Base-by-base conservation (phyloP, 768 basidiomycete genomes). In the Phylloporus sp. region DNA sequence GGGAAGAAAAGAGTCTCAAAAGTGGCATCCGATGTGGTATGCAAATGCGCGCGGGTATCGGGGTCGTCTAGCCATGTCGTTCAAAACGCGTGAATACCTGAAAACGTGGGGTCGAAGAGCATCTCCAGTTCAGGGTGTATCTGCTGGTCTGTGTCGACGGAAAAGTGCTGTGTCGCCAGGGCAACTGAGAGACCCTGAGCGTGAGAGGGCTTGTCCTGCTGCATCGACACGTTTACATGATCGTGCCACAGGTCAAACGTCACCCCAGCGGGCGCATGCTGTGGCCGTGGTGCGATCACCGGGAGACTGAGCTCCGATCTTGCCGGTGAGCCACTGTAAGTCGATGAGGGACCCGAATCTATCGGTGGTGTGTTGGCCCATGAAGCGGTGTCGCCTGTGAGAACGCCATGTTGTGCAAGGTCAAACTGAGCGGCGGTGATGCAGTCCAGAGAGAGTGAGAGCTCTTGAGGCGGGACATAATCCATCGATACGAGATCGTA, bases 261-360 rank as follows among this genome's bases (percentile, higher is more conserved):
- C 7, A 43, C 2, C 0, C 40, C 47, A 0, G 26, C 42, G 6
- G 51, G 32, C 2, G 36, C 49, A 12, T 58, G 59, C 31, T 67
- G 65, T 2, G 63, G 66, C 20, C 57, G 62, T 1, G 67, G 70
- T 16, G 69, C 70, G 16, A 58, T 22, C 18, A 71, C 24, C 0
- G 68, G 68, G 0, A 70, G 54, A 13, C 57, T 45, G 42, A 57
- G 58, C 13, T 72, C 69, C 3, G 70, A 64, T 0, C 54, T 68
- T 0, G 69, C 61, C 0, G 76, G 74, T 0, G 77, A 78, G 2
- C 73, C 73, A 0, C 74, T 72, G 58, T 77, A 78, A 6, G 68
- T 63, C 2, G 77, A 74, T 0, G 77, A 76, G 0, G 76, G 65
- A 7, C 67, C 61, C 1, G 75, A 73, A 28, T 56, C 57, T 20